phyloP scores from a whole-genome alignment of 169 alveolate genomes.

The Besnoitia besnoiti region DNA sequence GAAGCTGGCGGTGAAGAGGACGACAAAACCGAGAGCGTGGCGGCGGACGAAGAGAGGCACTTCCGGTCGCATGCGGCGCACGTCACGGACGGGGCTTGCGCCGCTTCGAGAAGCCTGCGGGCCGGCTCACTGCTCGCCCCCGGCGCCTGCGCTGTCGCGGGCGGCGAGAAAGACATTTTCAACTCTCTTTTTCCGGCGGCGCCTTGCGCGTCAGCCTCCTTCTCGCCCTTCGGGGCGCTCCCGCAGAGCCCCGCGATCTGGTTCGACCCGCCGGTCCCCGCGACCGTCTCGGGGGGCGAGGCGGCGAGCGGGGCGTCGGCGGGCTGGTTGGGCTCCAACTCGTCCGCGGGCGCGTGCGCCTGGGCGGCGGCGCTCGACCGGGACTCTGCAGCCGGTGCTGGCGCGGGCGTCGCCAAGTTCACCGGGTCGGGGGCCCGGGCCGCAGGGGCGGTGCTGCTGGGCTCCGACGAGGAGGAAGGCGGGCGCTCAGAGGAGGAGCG shows the following conservation, averaged over 20 bases:
- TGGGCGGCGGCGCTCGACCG: neutral
- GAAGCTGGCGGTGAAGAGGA: neutral
- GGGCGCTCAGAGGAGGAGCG: neutral
- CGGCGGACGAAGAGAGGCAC: neutral
- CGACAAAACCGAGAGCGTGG: neutral
- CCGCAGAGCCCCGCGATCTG: constrained; percentile 28
- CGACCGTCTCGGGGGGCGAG: constrained; percentile 8
- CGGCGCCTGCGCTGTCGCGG: too few species aligned
- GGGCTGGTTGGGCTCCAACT: constrained; percentile 38
- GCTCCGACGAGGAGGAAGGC: neutral
- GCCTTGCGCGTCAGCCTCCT: neutral
- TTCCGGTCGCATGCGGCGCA: neutral
- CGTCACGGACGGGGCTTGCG: neutral
- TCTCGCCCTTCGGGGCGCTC: constrained; percentile 1
- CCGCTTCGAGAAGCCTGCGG: neutral
- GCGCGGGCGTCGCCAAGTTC: constrained; percentile 27
- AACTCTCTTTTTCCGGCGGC: neutral
- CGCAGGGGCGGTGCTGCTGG: neutral
- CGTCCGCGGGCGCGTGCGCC: constrained; percentile 33
- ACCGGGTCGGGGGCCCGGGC: constrained; percentile 41
- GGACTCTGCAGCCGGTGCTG: constrained; percentile 2
- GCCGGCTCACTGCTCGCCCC: neutral
- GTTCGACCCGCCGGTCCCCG: constrained; percentile 38
- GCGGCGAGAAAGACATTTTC: neutral
- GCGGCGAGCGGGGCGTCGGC: neutral